These are phyloP conservation scores for Aspergillus hancockii DNA, from an alignment of 495 filamentous ascomycete species.

Conservation along the genomic window DNA sequence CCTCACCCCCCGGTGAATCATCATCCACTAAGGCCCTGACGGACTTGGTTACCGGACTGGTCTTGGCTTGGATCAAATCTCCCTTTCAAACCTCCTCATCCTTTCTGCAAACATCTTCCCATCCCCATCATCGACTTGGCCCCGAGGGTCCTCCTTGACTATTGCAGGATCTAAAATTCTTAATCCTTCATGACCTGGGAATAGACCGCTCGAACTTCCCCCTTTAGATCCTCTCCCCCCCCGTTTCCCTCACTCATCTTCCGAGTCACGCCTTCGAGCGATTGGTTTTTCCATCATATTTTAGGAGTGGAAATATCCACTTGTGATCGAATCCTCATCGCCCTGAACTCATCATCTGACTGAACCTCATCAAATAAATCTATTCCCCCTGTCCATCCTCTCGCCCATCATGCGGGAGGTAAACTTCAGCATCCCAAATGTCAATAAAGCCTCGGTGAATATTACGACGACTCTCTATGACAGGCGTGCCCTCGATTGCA, in stretches of 20 bases:
- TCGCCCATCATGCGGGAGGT: constrained; percentile 85
- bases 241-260: neutral
- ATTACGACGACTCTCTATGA: constrained; percentile 99
- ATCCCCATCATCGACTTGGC: constrained; percentile 4
- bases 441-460: constrained; percentile 99
- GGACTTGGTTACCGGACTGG: constrained; percentile 10
- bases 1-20: constrained; percentile 12
- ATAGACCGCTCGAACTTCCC: constrained; percentile 6
- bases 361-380: constrained; percentile 2
- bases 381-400: constrained; percentile 8
- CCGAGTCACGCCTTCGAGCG: constrained; percentile 9
- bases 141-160: constrained; percentile 12
- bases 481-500: constrained; percentile 94
- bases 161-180: constrained; percentile 2
- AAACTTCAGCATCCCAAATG: constrained; percentile 99
- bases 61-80: constrained; percentile 26
- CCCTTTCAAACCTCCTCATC: constrained; percentile 18
- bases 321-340: constrained; percentile 2
- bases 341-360: neutral
- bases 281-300: constrained; percentile 17
- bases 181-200: constrained; percentile 16
- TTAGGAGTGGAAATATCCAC: constrained; percentile 21
- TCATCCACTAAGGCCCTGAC: constrained; percentile 21
- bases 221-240: constrained; percentile 3
- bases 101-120: constrained; percentile 12